Conservation (phyloP, 73 alveolate species). For the Diophrys sp. region DNA sequence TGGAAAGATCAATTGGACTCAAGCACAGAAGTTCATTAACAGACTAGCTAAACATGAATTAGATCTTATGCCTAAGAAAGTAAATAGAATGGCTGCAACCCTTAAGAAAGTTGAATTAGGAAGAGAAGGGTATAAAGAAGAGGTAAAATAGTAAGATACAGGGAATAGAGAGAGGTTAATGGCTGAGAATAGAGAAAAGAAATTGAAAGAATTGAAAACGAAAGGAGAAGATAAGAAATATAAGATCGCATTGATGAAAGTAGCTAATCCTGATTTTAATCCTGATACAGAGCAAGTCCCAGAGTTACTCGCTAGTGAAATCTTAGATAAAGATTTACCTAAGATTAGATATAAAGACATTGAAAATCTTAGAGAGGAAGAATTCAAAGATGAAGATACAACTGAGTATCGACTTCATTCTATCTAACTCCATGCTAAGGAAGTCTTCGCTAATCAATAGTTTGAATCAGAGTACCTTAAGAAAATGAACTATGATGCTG, state of each 20-base stretch:
- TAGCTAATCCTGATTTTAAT: constrained; percentile 2
- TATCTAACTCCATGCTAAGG: not conserved
- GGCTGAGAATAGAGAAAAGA: constrained; percentile 20
- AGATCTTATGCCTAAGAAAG: constrained; percentile 43
- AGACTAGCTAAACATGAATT: constrained; percentile 75
- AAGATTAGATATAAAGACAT: not conserved
- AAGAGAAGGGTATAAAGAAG: constrained; percentile 36
- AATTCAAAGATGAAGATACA: too few relatives aligned
- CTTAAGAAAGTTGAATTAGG: constrained; percentile 53
- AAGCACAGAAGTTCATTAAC: constrained; percentile 73
- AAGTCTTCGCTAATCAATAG: not conserved
- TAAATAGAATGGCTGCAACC: constrained; percentile 41
- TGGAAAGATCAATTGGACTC: constrained; percentile 91
- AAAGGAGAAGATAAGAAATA: constrained; percentile 36
- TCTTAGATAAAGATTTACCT: not conserved
- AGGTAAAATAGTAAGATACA: constrained; percentile 48
- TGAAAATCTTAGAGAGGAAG: not conserved
- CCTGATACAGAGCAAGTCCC: not conserved
- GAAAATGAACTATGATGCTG: not conserved
- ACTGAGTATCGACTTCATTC: not conserved
- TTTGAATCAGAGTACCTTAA: not conserved
- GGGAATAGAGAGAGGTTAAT: constrained; percentile 8
- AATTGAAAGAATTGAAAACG: constrained; percentile 42
- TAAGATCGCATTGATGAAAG: constrained; percentile 44
- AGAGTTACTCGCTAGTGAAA: not conserved